Evolutionary conservation across 441 rosid genomes (phyloP), one percentile per base, ranked within the genome.

Genomic region (Populus hybrid): DNA sequence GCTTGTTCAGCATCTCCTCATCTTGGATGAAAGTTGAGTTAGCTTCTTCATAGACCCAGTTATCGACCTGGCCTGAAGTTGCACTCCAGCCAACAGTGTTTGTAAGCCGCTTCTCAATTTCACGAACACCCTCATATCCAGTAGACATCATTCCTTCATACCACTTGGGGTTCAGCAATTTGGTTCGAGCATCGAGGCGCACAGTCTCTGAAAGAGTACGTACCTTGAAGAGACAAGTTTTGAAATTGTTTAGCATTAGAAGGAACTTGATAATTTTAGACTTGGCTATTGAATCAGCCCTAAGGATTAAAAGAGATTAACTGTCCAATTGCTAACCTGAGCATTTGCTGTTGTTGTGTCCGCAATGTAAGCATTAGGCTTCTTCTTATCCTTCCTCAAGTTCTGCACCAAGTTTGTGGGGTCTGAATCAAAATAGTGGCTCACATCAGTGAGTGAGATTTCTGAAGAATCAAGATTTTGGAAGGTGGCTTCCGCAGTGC

Each of bases 71-170:
- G 34, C 99, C 99, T 0, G 98, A 96, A 1, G 99, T 96, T 74
- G 98, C 99, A 84, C 98, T 96, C 99, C 99, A 96, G 72, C 99
- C 99, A 2, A 96, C 99, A 0, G 98, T 96, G 73, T 96, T 93
- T 2, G 98, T 91, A 8, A 96, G 91, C 79, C 98, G 84, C 88
- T 96, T 96, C 91, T 96, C 98, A 28, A 96, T 96, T 84, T 96
- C 99, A 0, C 98, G 93, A 32, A 96, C 99, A 23, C 99, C 99
- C 82, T 96, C 99, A 8, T 94, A 96, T 8, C 98, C 99, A 20
- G 87, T 89, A 12, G 98, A 88, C 97, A 96, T 88, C 98, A 96
- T 96, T 74, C 99, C 98, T 86, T 96, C 98, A 53, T 94, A 96
- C 99, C 98, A 96, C 79, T 94, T 96, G 10, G 98, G 99, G 86